Evolutionary conservation across 495 filamentous ascomycete species (phyloP).

Genomic region (Podospora pseudopauciseta): DNA sequence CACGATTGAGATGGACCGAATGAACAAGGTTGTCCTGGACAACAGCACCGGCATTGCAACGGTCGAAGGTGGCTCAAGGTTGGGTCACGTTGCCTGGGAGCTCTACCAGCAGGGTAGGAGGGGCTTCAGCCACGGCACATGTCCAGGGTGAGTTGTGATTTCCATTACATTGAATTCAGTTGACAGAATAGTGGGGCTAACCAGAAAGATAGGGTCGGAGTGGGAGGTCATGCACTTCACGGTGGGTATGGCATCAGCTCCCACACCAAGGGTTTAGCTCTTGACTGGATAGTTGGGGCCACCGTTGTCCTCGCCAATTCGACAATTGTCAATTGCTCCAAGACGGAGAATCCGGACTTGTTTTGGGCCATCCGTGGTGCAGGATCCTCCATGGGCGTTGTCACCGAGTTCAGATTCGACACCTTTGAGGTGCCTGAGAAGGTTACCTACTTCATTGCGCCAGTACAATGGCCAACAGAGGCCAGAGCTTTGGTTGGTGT

Average conservation of each 20-base stretch:
- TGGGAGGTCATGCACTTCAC: constrained; percentile 44
- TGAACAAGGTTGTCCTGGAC: constrained; percentile 43
- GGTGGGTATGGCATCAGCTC: constrained; percentile 45
- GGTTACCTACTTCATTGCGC: constrained; percentile 41
- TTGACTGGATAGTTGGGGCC: constrained; percentile 45
- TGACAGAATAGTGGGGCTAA: constrained; percentile 9
- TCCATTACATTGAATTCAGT: neutral
- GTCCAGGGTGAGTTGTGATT: constrained; percentile 35
- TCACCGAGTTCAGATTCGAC: constrained; percentile 42
- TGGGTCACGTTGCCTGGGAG: constrained; percentile 43
- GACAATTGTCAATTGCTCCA: constrained; percentile 37
- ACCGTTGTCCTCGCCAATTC: constrained; percentile 45
- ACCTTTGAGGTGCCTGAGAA: constrained; percentile 41
- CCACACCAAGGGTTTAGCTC: constrained; percentile 41
- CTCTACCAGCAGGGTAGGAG: constrained; percentile 43
- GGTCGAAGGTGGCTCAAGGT: constrained; percentile 37
- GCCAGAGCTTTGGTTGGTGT: constrained; percentile 27
- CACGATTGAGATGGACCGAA: constrained; percentile 42
- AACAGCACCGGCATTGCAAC: constrained; percentile 38
- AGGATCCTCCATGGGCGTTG: constrained; percentile 42
- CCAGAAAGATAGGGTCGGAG: constrained; percentile 33
- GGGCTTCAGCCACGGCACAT: constrained; percentile 46
- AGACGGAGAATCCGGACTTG: constrained; percentile 42
- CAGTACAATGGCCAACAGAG: constrained; percentile 32
- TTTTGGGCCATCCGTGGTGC: constrained; percentile 48